A percentile compares a stretch with the other conserved stretches of the same genome.
These are phyloP conservation scores for Neopestalotiopsis rosae DNA, from an alignment of 2,329 filamentous ascomycete species.

Conservation along the genomic window DNA sequence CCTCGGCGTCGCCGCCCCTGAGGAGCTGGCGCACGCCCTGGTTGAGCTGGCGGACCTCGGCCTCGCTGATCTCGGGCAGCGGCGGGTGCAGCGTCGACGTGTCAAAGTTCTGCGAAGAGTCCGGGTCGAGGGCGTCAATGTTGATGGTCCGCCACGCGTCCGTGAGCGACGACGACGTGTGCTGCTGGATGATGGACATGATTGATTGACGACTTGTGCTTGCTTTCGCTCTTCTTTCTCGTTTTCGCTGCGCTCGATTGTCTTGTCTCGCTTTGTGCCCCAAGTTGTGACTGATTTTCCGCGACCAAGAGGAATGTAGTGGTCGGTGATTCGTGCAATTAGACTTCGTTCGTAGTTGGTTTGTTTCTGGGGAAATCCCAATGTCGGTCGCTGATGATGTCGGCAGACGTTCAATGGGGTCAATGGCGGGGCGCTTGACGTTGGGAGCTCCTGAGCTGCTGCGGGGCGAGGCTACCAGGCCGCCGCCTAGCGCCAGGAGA, in stretches of 20 bases:
- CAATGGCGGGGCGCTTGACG: slow-evolving; percentile 8
- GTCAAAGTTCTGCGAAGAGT: slow-evolving; percentile 92
- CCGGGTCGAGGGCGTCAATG: slow-evolving; percentile 88
- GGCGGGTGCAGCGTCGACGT: slow-evolving; percentile 81
- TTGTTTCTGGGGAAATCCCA: not conserved
- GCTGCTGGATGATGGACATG: slow-evolving; percentile 74
- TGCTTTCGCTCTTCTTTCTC: not conserved
- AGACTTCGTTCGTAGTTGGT: not conserved
- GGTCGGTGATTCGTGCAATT: not conserved
- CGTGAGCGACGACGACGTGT: slow-evolving; percentile 63
- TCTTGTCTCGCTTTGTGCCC: not conserved
- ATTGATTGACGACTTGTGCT: slow-evolving; percentile 1
- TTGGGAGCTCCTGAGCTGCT: slow-evolving; percentile 15
- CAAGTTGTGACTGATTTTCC: no score
- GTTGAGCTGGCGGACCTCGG: slow-evolving; percentile 78
- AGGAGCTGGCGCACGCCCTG: slow-evolving; percentile 87
- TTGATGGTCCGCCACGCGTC: slow-evolving; percentile 88
- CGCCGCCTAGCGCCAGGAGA: not conserved
- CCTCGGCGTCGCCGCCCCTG: slow-evolving; percentile 84
- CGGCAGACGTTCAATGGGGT: slow-evolving; percentile 3
- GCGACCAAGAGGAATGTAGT: no score
- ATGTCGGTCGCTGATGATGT: not conserved
- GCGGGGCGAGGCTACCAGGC: slow-evolving; percentile 10
- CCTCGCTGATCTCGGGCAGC: slow-evolving; percentile 74
- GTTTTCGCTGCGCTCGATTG: not conserved